phyloP scores from a whole-genome alignment of 176 grass and related monocot genomes.

The Melocanna baccifera region DNA sequence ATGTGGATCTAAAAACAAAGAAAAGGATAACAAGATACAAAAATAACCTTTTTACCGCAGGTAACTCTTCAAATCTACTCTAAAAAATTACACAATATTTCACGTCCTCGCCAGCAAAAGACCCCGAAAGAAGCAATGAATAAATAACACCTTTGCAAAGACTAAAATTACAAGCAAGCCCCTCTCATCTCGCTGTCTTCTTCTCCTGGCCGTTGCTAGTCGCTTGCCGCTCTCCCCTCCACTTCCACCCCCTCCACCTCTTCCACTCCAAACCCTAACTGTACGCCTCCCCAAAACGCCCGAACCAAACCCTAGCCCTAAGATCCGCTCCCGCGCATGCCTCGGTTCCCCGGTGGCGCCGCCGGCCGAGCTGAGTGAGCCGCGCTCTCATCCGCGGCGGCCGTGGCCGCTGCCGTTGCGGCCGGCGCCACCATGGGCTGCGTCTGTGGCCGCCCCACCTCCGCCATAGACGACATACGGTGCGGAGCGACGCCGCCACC shows the following conservation, averaged over 20 bases:
- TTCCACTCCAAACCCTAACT: slow-evolving; percentile 27
- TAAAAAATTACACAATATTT: not conserved
- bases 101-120: not conserved
- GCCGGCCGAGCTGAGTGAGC: slow-evolving; percentile 25
- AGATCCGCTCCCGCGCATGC: slow-evolving; percentile 38
- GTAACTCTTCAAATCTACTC: not conserved
- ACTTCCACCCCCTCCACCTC: slow-evolving; percentile 12
- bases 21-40: no score
- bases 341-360: not conserved
- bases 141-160: not conserved
- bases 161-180: not conserved
- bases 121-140: not conserved
- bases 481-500: slow-evolving; percentile 3
- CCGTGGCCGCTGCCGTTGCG: not conserved
- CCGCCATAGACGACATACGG: slow-evolving; percentile 38
- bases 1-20: not conserved
- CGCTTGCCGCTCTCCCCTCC: not conserved
- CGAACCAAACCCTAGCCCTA: not conserved
- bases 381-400: not conserved
- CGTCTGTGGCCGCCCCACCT: slow-evolving; percentile 58
- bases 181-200: not conserved
- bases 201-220: slow-evolving; percentile 37
- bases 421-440: slow-evolving; percentile 52
- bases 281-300: not conserved
- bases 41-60: not conserved